phyloP scores from a whole-genome alignment of 2,329 filamentous ascomycete species.

The Trichoderma koningii region DNA sequence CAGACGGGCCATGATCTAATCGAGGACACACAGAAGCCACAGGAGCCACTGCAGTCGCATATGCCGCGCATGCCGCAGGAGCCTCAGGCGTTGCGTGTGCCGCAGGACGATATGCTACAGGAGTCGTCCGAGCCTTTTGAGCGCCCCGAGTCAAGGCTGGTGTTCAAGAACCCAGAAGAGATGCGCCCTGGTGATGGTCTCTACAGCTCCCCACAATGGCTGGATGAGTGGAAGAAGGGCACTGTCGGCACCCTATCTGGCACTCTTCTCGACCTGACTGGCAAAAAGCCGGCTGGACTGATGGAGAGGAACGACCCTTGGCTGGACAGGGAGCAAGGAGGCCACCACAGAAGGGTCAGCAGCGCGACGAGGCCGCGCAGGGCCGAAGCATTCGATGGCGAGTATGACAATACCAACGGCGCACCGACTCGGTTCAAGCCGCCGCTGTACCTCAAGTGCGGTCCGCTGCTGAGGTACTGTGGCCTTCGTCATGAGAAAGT shows the following conservation, averaged over 20 bases:
- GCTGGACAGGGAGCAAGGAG: constrained; percentile 67
- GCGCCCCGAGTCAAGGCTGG: constrained; percentile 40
- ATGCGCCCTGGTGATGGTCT: constrained; percentile 54
- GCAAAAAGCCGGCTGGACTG: constrained; percentile 23
- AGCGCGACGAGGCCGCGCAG: constrained; percentile 54
- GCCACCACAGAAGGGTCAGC: constrained; percentile 46
- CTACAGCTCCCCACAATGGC: constrained; percentile 60
- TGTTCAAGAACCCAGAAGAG: constrained; percentile 46
- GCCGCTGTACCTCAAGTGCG: constrained; percentile 81
- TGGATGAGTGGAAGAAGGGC: constrained; percentile 74
- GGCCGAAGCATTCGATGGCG: constrained; percentile 66
- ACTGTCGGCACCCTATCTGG: constrained; percentile 63
- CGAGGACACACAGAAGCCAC: constrained; percentile 12
- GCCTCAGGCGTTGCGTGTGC: not conserved
- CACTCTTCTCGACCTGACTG: constrained; percentile 60
- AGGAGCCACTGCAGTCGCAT: constrained; percentile 1
- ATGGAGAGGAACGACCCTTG: constrained; percentile 63
- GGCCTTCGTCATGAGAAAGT: constrained; percentile 70
- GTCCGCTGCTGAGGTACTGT: constrained; percentile 85
- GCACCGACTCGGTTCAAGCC: constrained; percentile 77
- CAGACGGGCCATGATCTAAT: constrained; percentile 18
- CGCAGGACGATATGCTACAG: not conserved
- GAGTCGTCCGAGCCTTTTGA: not conserved
- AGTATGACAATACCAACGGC: constrained; percentile 62
- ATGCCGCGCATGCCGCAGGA: not conserved